phyloP scores from a whole-genome alignment of 768 basidiomycete genomes.

The Coprinopsis cinerea region DNA sequence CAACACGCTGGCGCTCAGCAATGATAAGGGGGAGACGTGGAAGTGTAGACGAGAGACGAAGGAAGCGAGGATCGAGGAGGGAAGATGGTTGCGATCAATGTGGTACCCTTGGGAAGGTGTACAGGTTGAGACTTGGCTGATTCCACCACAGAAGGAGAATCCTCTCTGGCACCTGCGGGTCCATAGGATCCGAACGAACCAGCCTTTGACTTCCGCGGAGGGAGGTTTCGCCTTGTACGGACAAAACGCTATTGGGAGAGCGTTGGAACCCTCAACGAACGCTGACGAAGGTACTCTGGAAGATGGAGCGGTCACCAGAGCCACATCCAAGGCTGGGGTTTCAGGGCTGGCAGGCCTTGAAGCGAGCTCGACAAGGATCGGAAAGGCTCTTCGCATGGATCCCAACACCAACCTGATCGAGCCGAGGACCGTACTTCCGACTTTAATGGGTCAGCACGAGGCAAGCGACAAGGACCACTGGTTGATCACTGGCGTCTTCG shows the following conservation, averaged over 20 bases:
- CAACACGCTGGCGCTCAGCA: conserved; percentile 63
- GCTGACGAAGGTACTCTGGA: conserved; percentile 46
- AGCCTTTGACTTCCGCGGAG: conserved; percentile 55
- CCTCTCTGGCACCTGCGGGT: conserved; percentile 68
- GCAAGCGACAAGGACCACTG: conserved; percentile 39
- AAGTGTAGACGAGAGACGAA: conserved; percentile 57
- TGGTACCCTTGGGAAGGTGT: conserved; percentile 77
- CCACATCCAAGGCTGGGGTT: conserved; percentile 54
- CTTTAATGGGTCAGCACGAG: conserved; percentile 45
- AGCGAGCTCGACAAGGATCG: conserved; percentile 21
- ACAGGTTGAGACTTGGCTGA: conserved; percentile 67
- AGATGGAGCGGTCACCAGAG: conserved; percentile 41
- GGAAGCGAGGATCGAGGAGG: conserved; percentile 50
- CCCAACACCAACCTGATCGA: conserved; percentile 70
- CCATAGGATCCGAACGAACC: conserved; percentile 51
- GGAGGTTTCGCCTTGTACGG: conserved; percentile 70
- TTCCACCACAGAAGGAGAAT: conserved; percentile 51
- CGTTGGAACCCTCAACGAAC: conserved; percentile 42
- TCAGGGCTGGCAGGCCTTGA: conserved; percentile 54
- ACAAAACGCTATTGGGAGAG: conserved; percentile 54
- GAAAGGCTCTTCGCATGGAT: conserved; percentile 53
- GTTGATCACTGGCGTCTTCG: conserved; percentile 66
- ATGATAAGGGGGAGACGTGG: conserved; percentile 70
- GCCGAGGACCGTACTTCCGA: conserved; percentile 62
- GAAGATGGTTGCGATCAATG: conserved; percentile 54